Conservation (phyloP, 768 basidiomycete species). For the Russula compacta region DNA sequence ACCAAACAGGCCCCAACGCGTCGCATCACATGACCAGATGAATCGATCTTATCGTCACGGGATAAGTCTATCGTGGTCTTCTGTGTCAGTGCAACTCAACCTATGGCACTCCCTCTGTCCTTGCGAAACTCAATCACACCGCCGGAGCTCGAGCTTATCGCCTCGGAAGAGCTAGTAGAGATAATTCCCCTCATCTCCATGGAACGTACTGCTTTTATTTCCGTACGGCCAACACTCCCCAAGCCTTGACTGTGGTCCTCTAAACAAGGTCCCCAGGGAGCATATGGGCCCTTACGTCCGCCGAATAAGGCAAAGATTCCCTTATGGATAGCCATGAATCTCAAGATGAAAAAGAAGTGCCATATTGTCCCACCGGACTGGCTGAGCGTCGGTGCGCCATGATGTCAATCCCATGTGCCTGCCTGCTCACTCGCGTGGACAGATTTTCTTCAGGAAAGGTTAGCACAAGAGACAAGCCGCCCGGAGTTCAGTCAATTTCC, state of each 20-base stretch:
- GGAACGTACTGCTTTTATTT: slow-evolving; percentile 87
- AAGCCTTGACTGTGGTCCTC: background rate
- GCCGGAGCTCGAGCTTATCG: slow-evolving; percentile 80
- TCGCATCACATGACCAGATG: slow-evolving; percentile 24
- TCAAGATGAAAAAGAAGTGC: slow-evolving; percentile 93
- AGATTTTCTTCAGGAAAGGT: slow-evolving; percentile 76
- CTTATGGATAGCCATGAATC: slow-evolving; percentile 89
- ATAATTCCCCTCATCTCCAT: slow-evolving; percentile 84
- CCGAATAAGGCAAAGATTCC: slow-evolving; percentile 82
- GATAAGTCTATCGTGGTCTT: too few species aligned
- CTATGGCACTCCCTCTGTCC: slow-evolving; percentile 70
- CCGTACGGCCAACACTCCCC: slow-evolving; percentile 38
- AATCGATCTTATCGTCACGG: background rate
- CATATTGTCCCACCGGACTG: slow-evolving; percentile 86
- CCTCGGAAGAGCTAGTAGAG: slow-evolving; percentile 75
- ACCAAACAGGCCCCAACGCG: slow-evolving; percentile 23
- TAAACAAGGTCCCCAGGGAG: slow-evolving; percentile 45
- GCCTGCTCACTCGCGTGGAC: background rate
- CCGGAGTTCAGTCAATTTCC: slow-evolving; percentile 73
- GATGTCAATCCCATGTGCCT: background rate
- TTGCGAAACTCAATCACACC: slow-evolving; percentile 69
- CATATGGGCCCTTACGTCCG: slow-evolving; percentile 87
- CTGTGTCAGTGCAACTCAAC: background rate
- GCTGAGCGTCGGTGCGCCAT: slow-evolving; percentile 68
- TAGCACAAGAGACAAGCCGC: slow-evolving; percentile 65